A percentile compares a stretch with the other conserved stretches of the same genome.
phyloP scores from a whole-genome alignment of 225 moss, liverwort and hornwort genomes.

The Pseudisothecium myosuroides region DNA sequence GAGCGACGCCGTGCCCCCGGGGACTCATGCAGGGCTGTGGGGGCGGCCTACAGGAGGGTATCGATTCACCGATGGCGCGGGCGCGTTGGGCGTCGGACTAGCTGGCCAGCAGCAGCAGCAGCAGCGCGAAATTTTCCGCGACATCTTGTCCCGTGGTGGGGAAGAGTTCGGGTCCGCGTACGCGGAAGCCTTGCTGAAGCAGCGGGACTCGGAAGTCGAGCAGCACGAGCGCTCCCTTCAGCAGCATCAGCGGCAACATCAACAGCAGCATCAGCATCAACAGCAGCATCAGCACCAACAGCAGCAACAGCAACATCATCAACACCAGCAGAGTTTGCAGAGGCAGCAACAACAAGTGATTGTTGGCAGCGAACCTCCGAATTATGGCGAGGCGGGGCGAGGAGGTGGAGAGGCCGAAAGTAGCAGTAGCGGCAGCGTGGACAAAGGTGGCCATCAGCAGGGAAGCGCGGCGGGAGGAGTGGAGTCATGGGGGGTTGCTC shows the following conservation, averaged over 20 bases:
- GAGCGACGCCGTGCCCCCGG: constrained; percentile 56
- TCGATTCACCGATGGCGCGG: constrained; percentile 26
- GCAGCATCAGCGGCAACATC: constrained; percentile 8
- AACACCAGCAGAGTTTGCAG: constrained; percentile 23
- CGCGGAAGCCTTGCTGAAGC: constrained; percentile 26
- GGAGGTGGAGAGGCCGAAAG: constrained; percentile 29
- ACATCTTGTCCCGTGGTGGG: constrained; percentile 30
- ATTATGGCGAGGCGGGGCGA: constrained; percentile 35
- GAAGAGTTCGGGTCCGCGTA: constrained; percentile 40
- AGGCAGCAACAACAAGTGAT: constrained; percentile 24
- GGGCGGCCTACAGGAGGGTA: constrained; percentile 49
- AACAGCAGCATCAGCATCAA: neutral
- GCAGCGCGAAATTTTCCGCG: constrained; percentile 40
- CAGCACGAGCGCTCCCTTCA: constrained; percentile 7
- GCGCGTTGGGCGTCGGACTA: constrained; percentile 24
- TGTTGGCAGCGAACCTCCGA: constrained; percentile 22
- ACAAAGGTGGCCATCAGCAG: constrained; percentile 31
- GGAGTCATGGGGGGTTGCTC: constrained; percentile 46
- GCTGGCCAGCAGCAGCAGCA: constrained; percentile 33
- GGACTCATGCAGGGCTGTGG: constrained; percentile 54
- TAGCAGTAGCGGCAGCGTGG: constrained; percentile 50
- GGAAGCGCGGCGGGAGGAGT: constrained; percentile 17
- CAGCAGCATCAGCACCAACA: neutral
- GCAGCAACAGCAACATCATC: constrained; percentile 13
- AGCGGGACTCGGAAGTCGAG: constrained; percentile 9